Conservation (phyloP, 768 basidiomycete species). For the Tylopilus cervinicoccineus region DNA sequence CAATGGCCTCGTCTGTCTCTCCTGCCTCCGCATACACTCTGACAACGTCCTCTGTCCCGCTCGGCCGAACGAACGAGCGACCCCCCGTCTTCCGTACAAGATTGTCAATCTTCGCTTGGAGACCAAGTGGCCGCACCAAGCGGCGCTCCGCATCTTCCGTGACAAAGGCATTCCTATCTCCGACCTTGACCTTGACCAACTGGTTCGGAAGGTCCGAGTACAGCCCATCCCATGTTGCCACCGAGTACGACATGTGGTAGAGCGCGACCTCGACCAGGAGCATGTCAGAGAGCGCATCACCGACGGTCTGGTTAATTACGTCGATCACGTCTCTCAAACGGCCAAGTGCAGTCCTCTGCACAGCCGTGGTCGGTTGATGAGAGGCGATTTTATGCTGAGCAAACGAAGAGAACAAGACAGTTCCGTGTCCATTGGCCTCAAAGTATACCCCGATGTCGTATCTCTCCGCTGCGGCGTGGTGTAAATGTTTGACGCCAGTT, state of each 20-base stretch:
- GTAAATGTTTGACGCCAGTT: constrained; percentile 97
- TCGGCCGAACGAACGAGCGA: constrained; percentile 91
- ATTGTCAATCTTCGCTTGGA: constrained; percentile 82
- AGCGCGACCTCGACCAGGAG: constrained; percentile 92
- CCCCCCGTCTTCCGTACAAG: constrained; percentile 81
- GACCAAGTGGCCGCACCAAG: constrained; percentile 70
- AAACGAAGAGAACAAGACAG: constrained; percentile 84
- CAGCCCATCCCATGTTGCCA: constrained; percentile 84
- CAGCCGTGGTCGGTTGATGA: constrained; percentile 74
- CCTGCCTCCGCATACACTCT: constrained; percentile 94
- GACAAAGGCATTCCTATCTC: constrained; percentile 76
- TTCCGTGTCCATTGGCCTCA: constrained; percentile 98
- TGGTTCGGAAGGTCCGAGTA: constrained; percentile 95
- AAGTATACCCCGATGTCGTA: constrained; percentile 98
- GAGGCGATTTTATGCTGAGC: constrained; percentile 59
- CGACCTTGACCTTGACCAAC: constrained; percentile 88
- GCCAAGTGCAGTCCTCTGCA: constrained; percentile 74
- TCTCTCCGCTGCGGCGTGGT: constrained; percentile 91
- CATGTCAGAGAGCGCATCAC: constrained; percentile 95
- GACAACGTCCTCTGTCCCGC: constrained; percentile 97
- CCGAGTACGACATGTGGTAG: constrained; percentile 81
- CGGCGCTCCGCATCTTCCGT: constrained; percentile 93
- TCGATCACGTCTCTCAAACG: constrained; percentile 75
- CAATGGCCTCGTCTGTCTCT: constrained; percentile 70
- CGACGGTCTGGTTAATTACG: constrained; percentile 97